A percentile compares a stretch with the other conserved stretches of the same genome.
Conservation (phyloP, 2,329 filamentous ascomycete species). For the Fusarium solani-melongenae region DNA sequence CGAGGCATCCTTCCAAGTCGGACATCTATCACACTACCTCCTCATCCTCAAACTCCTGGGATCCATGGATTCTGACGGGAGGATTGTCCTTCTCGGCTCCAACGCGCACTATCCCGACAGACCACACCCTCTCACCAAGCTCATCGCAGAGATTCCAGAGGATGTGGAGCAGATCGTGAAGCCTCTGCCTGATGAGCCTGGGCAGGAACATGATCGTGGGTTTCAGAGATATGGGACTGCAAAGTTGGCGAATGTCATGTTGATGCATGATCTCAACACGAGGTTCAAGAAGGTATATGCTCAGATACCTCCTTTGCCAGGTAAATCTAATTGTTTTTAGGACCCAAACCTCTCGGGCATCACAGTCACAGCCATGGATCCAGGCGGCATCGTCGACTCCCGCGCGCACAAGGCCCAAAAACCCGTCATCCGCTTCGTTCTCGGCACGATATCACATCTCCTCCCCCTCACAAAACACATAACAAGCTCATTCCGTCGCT, state of each 20-base stretch:
- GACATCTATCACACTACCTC: conserved; percentile 34
- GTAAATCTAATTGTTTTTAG: not conserved
- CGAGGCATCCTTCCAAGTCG: conserved; percentile 36
- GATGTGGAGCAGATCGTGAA: conserved; percentile 12
- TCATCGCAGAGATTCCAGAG: conserved; percentile 15
- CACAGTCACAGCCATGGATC: conserved; percentile 37
- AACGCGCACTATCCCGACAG: conserved; percentile 22
- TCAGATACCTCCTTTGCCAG: not conserved
- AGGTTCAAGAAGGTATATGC: conserved; percentile 17
- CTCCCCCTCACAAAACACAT: conserved; percentile 19
- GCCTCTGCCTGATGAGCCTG: conserved; percentile 4
- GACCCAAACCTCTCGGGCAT: conserved; percentile 30
- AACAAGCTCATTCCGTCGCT: conserved; percentile 15
- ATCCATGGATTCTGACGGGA: conserved; percentile 21
- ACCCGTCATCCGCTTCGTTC: not conserved
- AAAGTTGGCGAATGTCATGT: conserved; percentile 39
- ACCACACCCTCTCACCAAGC: conserved; percentile 23
- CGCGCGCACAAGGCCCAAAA: conserved; percentile 29
- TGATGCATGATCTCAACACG: conserved; percentile 40
- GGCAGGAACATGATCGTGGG: conserved; percentile 31
- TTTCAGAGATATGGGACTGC: conserved; percentile 38
- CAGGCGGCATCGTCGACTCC: conserved; percentile 37
- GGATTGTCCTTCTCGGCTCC: conserved; percentile 30
- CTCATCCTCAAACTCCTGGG: conserved; percentile 35
- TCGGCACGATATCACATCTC: not conserved